Conservation (phyloP, 1,284 basidiomycete species). For the Malassezia japonica region DNA sequence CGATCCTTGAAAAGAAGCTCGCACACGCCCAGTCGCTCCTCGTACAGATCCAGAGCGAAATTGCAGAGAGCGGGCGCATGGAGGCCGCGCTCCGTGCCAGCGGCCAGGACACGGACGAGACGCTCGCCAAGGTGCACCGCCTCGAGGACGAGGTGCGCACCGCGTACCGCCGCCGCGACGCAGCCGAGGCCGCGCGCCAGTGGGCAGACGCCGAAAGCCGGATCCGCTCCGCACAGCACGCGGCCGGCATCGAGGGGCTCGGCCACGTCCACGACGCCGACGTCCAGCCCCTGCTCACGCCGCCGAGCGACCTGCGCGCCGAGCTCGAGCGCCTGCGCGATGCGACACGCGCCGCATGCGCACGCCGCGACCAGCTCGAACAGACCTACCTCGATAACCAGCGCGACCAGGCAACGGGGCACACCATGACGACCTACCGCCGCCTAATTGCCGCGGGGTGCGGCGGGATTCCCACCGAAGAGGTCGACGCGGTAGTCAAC, state of each 20-base stretch:
- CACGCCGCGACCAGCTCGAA: conserved; percentile 24
- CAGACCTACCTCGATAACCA: conserved; percentile 14
- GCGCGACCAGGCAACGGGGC: conserved; percentile 33
- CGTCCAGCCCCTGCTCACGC: not conserved
- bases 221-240: conserved; percentile 25
- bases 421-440: conserved; percentile 42
- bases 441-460: conserved; percentile 43
- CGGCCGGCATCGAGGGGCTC: conserved; percentile 18
- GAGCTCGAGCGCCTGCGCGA: conserved; percentile 25
- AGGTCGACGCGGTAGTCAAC: conserved; percentile 44
- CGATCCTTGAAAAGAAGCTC: conserved; percentile 82
- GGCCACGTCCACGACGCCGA: not conserved
- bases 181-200: conserved; percentile 44
- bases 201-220: conserved; percentile 30
- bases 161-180: conserved; percentile 70
- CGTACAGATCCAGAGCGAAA: conserved; percentile 79
- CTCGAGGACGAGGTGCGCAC: conserved; percentile 61
- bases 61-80: conserved; percentile 71
- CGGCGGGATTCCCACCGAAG: conserved; percentile 39
- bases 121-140: conserved; percentile 57
- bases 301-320: not conserved
- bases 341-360: conserved; percentile 24
- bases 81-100: conserved; percentile 59
- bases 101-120: conserved; percentile 60
- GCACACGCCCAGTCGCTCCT: conserved; percentile 80